Percentiles rank a stretch among this genome's conserved stretches.
phyloP scores from a whole-genome alignment of 2,329 filamentous ascomycete species.

The Paradendryphiella salina region DNA sequence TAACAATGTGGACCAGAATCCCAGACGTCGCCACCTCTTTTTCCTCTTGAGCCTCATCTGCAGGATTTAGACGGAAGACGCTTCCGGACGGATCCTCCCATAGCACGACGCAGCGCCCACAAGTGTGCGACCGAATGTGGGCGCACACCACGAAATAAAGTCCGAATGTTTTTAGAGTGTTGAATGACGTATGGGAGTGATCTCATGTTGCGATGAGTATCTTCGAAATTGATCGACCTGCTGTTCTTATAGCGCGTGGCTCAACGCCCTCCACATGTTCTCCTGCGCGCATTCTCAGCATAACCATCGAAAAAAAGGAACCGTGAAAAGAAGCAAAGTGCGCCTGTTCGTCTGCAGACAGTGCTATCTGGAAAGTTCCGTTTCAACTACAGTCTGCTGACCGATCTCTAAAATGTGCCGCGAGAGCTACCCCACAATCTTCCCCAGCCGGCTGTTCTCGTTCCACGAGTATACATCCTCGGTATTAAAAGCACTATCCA shows the following conservation, averaged over 20 bases:
- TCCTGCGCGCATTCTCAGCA: no score
- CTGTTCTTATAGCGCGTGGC: no score
- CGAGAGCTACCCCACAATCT: conserved; percentile 19
- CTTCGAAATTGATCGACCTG: no score
- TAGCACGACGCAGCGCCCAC: background rate
- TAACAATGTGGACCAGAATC: no score
- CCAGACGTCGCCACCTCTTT: background rate
- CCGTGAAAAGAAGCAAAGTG: background rate
- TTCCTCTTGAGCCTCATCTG: background rate
- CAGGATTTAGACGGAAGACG: background rate
- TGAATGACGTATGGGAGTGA: background rate
- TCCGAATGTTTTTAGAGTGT: background rate
- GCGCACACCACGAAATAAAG: background rate
- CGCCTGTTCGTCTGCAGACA: background rate
- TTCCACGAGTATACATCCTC: conserved; percentile 19
- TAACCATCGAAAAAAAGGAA: background rate
- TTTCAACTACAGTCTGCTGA: conserved; percentile 11
- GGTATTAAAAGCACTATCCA: conserved; percentile 35
- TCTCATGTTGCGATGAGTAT: no score
- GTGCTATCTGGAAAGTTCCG: background rate
- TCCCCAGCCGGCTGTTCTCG: conserved; percentile 23
- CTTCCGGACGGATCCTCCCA: background rate
- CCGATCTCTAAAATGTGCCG: conserved; percentile 7
- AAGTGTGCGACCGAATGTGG: background rate
- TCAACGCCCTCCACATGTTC: no score